Conservation (phyloP, 768 basidiomycete genomes). For the Termitomyces sp. region DNA sequence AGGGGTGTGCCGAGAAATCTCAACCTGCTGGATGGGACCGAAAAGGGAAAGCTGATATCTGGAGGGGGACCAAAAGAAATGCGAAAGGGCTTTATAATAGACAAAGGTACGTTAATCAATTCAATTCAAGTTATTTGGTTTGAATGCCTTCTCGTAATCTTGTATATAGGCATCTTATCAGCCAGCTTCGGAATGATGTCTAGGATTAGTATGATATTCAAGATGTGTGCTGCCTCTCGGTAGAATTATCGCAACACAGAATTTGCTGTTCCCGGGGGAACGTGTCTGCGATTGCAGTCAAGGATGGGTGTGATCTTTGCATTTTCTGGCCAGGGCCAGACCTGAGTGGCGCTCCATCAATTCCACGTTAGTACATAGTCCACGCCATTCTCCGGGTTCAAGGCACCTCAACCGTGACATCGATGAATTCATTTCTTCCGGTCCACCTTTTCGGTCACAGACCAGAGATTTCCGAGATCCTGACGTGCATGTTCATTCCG, state of each 20-base stretch:
- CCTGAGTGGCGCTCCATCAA: background rate
- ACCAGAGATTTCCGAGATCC: background rate
- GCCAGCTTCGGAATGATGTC: background rate
- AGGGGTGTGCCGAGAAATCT: constrained; percentile 23
- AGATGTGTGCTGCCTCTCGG: background rate
- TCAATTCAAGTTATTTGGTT: background rate
- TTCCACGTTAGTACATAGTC: background rate
- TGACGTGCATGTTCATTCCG: background rate
- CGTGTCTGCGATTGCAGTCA: background rate
- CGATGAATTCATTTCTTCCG: background rate
- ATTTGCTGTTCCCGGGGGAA: background rate
- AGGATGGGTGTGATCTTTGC: background rate
- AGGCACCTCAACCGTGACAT: background rate
- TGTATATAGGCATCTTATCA: background rate
- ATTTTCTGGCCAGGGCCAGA: background rate
- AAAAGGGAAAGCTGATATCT: constrained; percentile 23
- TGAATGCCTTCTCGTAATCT: background rate
- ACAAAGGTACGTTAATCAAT: background rate
- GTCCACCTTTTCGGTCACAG: background rate
- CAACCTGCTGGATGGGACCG: constrained; percentile 25
- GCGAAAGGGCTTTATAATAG: constrained; percentile 14
- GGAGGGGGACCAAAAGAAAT: constrained; percentile 17
- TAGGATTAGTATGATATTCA: background rate
- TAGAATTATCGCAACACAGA: background rate
- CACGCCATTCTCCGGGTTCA: background rate